Evolutionary conservation across 495 filamentous ascomycete genomes (phyloP).

Genomic region (Penicillium diatomitis): DNA sequence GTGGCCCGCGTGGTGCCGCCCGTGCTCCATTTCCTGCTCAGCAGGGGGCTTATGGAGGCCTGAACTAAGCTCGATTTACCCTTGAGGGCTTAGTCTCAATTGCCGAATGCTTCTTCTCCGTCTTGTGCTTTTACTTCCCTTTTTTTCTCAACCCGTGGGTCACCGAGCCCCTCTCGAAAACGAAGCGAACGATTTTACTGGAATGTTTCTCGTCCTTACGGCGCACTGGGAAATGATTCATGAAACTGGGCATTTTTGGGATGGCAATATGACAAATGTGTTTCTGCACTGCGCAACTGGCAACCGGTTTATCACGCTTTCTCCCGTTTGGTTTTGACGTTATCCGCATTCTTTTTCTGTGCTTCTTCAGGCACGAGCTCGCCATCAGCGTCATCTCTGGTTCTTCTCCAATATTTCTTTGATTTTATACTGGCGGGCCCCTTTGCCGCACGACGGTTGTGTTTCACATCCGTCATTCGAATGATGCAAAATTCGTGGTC

Average conservation of each 20-base stretch:
- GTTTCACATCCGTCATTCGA: neutral
- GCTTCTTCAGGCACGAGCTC: slow-evolving; percentile 15
- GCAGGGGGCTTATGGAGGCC: slow-evolving; percentile 33
- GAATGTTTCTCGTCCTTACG: slow-evolving; percentile 23
- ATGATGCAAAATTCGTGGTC: no score
- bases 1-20: slow-evolving; percentile 19
- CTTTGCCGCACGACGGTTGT: slow-evolving; percentile 3
- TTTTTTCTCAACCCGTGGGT: slow-evolving; percentile 10
- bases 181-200: slow-evolving; percentile 20
- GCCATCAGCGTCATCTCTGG: slow-evolving; percentile 15
- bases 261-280: slow-evolving; percentile 11
- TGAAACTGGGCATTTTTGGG: slow-evolving; percentile 17
- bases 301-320: slow-evolving; percentile 11
- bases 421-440: slow-evolving; percentile 3
- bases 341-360: slow-evolving; percentile 5
- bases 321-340: slow-evolving; percentile 2
- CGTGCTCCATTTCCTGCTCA: slow-evolving; percentile 30
- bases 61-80: slow-evolving; percentile 11
- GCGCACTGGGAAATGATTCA: slow-evolving; percentile 20
- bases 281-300: slow-evolving; percentile 9
- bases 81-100: neutral
- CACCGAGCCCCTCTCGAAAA: slow-evolving; percentile 11
- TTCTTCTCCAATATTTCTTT: slow-evolving; percentile 8
- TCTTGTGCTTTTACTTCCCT: slow-evolving; percentile 3
- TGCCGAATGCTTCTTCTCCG: neutral